Conservation (phyloP, 2,329 filamentous ascomycete species). For the Cordyceps cateniannulata region DNA sequence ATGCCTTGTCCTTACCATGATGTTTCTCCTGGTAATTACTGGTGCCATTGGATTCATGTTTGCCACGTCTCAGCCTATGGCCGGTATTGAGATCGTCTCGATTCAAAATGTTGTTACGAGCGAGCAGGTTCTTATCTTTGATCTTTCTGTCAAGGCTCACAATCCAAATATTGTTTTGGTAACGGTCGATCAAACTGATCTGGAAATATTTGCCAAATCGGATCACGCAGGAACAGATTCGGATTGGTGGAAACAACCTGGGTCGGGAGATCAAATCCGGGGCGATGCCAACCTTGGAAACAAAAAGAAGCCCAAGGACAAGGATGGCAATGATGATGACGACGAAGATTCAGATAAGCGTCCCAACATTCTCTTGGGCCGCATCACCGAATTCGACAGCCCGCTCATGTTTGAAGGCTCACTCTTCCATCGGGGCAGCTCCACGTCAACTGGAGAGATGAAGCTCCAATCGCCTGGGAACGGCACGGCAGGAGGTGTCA, state of each 20-base stretch:
- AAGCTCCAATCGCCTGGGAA: constrained; percentile 81
- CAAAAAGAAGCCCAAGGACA: constrained; percentile 23
- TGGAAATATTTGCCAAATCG: constrained; percentile 93
- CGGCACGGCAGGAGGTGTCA: constrained; percentile 75
- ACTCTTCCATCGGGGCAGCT: constrained; percentile 68
- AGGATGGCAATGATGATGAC: constrained; percentile 36
- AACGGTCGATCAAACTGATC: constrained; percentile 75
- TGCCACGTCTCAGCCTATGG: constrained; percentile 81
- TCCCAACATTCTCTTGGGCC: constrained; percentile 87
- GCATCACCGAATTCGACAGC: constrained; percentile 80
- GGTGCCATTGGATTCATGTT: constrained; percentile 84
- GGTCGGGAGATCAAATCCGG: neutral
- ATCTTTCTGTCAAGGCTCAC: constrained; percentile 77
- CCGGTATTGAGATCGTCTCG: constrained; percentile 68
- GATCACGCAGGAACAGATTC: constrained; percentile 71
- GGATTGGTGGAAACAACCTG: constrained; percentile 46
- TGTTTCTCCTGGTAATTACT: constrained; percentile 76
- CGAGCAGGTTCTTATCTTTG: constrained; percentile 91
- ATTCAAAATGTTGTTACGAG: constrained; percentile 89
- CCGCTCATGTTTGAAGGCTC: constrained; percentile 84
- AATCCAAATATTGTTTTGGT: constrained; percentile 93
- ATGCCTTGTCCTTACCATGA: constrained; percentile 75
- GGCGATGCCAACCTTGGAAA: constrained; percentile 17
- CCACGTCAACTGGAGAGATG: constrained; percentile 74
- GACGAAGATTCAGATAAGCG: constrained; percentile 47